Evolutionary conservation across 164 flowering plant genomes (phyloP).

Genomic region (Umbilicus rupestris): DNA sequence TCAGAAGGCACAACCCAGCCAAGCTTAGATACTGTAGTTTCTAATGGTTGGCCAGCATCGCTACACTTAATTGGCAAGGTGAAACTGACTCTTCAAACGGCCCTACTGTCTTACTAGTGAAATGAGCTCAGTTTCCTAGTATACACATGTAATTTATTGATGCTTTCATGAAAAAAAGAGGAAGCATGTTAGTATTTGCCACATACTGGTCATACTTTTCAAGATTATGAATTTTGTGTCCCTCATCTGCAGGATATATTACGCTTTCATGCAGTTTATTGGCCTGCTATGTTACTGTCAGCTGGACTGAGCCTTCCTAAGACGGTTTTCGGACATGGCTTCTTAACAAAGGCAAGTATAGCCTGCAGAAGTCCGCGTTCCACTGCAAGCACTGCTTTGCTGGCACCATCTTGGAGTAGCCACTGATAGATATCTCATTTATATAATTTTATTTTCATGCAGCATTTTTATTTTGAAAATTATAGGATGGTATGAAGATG

Average conservation of each 20-base stretch:
- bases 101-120: background rate
- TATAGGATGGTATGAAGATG: conserved; percentile 99
- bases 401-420: background rate
- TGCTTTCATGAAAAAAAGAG: background rate
- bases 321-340: conserved; percentile 93
- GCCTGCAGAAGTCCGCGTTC: background rate
- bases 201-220: background rate
- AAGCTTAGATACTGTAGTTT: conserved; percentile 51
- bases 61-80: conserved; percentile 97
- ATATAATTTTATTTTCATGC: conserved; percentile 42
- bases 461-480: conserved; percentile 47
- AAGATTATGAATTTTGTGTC: background rate
- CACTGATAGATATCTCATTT: conserved; percentile 17
- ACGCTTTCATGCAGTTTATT: conserved; percentile 96
- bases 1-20: conserved; percentile 41
- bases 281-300: conserved; percentile 99
- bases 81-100: conserved; percentile 7
- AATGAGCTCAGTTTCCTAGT: background rate
- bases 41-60: conserved; percentile 93
- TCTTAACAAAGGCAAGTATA: conserved; percentile 75
- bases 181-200: background rate
- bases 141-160: background rate
- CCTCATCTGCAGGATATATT: conserved; percentile 67
- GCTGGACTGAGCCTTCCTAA: conserved; percentile 83
- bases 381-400: background rate